Evolutionary conservation across 768 basidiomycete species (phyloP).

Genomic region (Chalciporus piperatus): DNA sequence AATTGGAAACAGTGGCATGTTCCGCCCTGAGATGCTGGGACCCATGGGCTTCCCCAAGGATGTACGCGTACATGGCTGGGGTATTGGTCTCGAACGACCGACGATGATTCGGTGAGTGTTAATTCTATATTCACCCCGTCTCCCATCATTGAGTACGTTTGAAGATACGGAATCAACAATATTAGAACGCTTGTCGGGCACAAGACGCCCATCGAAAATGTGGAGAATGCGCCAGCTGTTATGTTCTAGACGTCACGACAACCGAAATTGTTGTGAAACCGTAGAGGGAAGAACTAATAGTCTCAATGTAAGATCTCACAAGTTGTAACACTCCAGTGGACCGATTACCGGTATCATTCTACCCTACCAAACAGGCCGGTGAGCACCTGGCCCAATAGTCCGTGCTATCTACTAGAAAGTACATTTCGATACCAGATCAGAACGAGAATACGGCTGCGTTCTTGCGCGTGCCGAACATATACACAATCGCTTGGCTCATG

Average conservation of each 20-base stretch:
- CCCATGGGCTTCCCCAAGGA: constrained; percentile 98
- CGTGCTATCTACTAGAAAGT: constrained; percentile 1
- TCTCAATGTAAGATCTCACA: constrained; percentile 2
- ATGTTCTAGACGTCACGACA: constrained; percentile 59
- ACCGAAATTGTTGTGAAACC: background rate
- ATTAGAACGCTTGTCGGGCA: constrained; percentile 96
- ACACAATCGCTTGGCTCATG: constrained; percentile 84
- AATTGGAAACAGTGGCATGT: constrained; percentile 99
- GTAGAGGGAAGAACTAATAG: constrained; percentile 4
- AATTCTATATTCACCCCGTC: background rate
- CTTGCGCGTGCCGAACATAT: constrained; percentile 82
- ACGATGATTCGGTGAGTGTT: constrained; percentile 92
- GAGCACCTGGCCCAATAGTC: constrained; percentile 4
- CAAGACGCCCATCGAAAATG: constrained; percentile 87
- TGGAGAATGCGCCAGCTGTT: constrained; percentile 88
- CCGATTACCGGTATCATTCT: background rate
- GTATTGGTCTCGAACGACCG: constrained; percentile 88
- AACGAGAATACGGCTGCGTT: constrained; percentile 85
- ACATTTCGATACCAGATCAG: constrained; percentile 30
- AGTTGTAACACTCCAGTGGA: background rate
- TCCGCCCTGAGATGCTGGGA: constrained; percentile 98
- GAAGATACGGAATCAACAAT: constrained; percentile 94
- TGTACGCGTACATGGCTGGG: constrained; percentile 97
- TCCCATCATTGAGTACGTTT: background rate
- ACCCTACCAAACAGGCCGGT: constrained; percentile 4